Base-by-base conservation (phyloP, 148 eudicot species). In the Nepenthes mirabilis region DNA sequence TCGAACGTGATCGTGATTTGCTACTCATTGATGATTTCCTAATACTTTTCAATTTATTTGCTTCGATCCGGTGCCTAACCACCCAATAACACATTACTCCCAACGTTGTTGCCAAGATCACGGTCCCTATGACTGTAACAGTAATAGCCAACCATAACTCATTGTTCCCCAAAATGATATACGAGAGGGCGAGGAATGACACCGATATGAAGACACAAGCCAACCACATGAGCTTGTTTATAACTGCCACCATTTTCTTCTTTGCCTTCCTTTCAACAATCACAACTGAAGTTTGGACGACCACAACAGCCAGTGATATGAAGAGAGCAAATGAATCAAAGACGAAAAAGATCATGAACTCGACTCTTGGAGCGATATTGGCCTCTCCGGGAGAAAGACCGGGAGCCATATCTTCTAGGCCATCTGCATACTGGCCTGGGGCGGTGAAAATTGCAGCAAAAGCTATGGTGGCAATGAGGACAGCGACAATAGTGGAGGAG, bases 401-500 rank as follows among this genome's bases (percentile, higher is more conserved):
- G 0, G 36, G 53, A 11, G 71, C 52, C 0, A 54, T 9, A 1
- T 65, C 8, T 11, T 51, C 11, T 13, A 73, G 70, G 57, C 61
- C 47, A 35, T 71, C 75, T 1, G 43, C 70, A 48, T 76, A 72
- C 37, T 65, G 73, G 47, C 80, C 80, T 10, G 76, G 76, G 14
- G 71, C 66, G 2, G 59, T 55, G 54, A 71, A 75, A 13, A 75
- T 71, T 40, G 75, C 79, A 37, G 76, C 80, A 63, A 76, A 76
- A 9, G 80, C 76, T 4, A 76, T 68, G 11, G 73, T 72, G 52
- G 80, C 80, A 8, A 76, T 72, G 14, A 76, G 72, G 23, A 76
- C 73, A 36, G 80, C 80, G 12, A 72, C 76, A n/a, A 76, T 68
- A 11, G 80, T 76, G 56, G 76, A 65, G 14, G 80, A 76, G 60